Evolutionary conservation across 2,329 filamentous ascomycete species (phyloP).

Genomic region (Pestalotiopsis sp.): DNA sequence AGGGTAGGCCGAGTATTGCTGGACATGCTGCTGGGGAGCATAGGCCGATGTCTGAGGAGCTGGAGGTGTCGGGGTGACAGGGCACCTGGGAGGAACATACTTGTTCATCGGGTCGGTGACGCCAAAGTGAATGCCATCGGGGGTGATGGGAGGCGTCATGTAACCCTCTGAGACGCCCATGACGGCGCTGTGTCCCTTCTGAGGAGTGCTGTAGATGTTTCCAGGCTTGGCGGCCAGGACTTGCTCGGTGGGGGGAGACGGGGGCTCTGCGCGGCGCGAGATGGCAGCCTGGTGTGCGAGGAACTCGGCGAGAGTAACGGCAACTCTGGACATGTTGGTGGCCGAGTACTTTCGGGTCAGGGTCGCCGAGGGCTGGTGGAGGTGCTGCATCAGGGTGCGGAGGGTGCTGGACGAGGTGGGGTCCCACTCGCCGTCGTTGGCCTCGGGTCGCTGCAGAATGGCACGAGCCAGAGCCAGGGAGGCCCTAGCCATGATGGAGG

Average conservation of each 20-base stretch:
- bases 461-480: constrained; percentile 84
- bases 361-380: constrained; percentile 58
- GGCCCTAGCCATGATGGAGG: constrained; percentile 86
- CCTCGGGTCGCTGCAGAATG: constrained; percentile 78
- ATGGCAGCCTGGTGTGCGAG: constrained; percentile 60
- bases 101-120: constrained; percentile 42
- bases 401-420: constrained; percentile 68
- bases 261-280: constrained; percentile 51
- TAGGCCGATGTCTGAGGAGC: constrained; percentile 37
- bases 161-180: constrained; percentile 70
- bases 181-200: constrained; percentile 69
- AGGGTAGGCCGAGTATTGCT: constrained; percentile 46
- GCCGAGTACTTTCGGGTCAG: constrained; percentile 62
- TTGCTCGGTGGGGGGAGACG: constrained; percentile 59
- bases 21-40: constrained; percentile 32
- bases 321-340: constrained; percentile 52
- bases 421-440: constrained; percentile 75
- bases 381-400: constrained; percentile 57
- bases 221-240: constrained; percentile 50
- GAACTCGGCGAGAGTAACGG: constrained; percentile 57
- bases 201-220: constrained; percentile 74
- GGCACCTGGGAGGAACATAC: constrained; percentile 56
- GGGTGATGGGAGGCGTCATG: constrained; percentile 83
- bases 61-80: constrained; percentile 62
- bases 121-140: constrained; percentile 63